Evolutionary conservation across 257 asterid genomes (phyloP), one percentile per base, ranked within the genome.

Genomic region (Capsicum baccatum): DNA sequence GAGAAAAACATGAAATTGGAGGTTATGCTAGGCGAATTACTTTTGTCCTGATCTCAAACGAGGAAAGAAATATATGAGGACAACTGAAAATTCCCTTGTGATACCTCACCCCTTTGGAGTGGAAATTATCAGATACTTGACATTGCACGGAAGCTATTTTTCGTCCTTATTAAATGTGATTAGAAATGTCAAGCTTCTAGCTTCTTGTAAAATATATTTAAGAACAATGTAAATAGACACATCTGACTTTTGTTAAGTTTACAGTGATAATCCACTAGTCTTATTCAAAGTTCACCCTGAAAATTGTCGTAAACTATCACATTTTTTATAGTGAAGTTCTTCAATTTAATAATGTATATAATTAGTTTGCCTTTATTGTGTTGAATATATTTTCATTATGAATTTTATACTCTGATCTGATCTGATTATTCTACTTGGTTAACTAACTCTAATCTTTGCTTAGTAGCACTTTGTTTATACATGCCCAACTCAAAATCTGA

Each of bases 51-150:
- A 26, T 26, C 33, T 26, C 33, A 26, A 26, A 26, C 33, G 33
- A 1, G 33, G 33, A 26, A 26, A 26, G 33, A 26, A 26, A 26
- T 26, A 26, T 26, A 26, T 26, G 99, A 96, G 91, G 98, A 98
- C 60, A 92, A 83, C 81, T 96, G 99, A 98, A 91, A 89, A 78
- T 89, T 92, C 82, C 99, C 99, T 6, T 95, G 93, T 79, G 99
- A 96, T 88, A 87, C 96, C 85, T 93, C 98, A 17, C 90, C 94
- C 71, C 89, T 98, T 85, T 96, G 98, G 98, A 96, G 97, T 86
- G 99, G 99, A 76, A 94, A 92, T 89, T 92, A 93, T 86, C 98
- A 91, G 92, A 92, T 94, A 97, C 98, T 96, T 88, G 98, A 94
- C 91, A 91, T 96, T 80, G 98, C 93, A 3, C 85, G 89, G 68